Percentiles rank a stretch among this genome's conserved stretches.
phyloP scores from a whole-genome alignment of 1,284 basidiomycete genomes.

The Neolentinus lepideus region DNA sequence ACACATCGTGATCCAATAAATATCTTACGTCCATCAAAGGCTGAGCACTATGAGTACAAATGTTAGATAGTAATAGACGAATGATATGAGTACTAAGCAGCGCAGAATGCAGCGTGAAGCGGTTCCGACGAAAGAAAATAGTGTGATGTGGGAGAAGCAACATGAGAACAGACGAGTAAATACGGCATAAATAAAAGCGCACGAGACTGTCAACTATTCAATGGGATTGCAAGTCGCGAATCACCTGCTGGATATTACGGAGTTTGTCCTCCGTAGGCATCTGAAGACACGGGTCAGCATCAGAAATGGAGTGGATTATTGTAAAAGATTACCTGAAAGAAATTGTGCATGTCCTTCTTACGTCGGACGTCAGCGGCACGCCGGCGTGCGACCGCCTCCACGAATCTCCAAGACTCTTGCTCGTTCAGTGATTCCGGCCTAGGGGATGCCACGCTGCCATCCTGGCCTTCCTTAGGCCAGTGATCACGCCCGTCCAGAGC shows the following conservation, averaged over 20 bases:
- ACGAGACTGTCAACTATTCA: background rate
- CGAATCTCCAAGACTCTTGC: slow-evolving; percentile 26
- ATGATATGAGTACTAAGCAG: too few species aligned
- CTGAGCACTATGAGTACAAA: too few species aligned
- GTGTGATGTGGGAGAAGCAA: background rate
- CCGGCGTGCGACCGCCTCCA: slow-evolving; percentile 39
- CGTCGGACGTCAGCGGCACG: slow-evolving; percentile 30
- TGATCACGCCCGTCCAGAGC: background rate
- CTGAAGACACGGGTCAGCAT: slow-evolving; percentile 21
- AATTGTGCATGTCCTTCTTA: slow-evolving; percentile 37
- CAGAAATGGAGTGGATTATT: background rate
- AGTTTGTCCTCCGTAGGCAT: slow-evolving; percentile 49
- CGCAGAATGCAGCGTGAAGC: too few species aligned
- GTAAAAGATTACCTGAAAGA: slow-evolving; percentile 35
- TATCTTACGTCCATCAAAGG: too few species aligned
- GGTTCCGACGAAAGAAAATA: background rate
- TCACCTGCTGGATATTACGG: slow-evolving; percentile 29
- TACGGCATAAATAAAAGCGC: too few species aligned
- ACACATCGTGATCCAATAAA: too few species aligned
- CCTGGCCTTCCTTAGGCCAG: background rate
- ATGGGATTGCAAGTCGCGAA: slow-evolving; percentile 19
- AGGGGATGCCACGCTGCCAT: slow-evolving; percentile 8
- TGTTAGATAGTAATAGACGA: too few species aligned
- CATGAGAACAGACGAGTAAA: too few species aligned
- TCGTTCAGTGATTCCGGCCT: background rate